Percentiles rank a stretch among this genome's conserved stretches.
Conservation (phyloP, 305 asterid species). For the Solanum aculeatissimum region DNA sequence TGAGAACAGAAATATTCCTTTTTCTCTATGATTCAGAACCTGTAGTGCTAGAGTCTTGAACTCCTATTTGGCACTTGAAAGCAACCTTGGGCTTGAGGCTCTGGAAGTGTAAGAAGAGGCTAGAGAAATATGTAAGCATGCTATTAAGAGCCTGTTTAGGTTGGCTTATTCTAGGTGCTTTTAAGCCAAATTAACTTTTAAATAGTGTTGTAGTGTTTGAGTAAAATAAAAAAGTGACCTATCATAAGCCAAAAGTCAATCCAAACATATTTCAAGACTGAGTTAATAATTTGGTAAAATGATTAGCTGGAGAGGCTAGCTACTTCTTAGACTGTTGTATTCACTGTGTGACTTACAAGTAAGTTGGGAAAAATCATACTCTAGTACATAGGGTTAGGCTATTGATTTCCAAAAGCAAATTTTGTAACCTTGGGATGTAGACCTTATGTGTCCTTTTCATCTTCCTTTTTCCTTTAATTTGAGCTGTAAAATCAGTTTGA, state of each 20-base stretch:
- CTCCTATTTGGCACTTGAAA: neutral
- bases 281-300: neutral
- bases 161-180: too few relatives aligned
- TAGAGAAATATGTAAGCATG: neutral
- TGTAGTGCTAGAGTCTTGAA: neutral
- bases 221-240: too few relatives aligned
- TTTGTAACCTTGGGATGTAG: neutral
- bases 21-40: neutral
- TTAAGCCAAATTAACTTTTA: too few relatives aligned
- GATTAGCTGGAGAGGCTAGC: neutral
- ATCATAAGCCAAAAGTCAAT: too few relatives aligned
- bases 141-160: neutral
- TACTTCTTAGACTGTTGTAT: neutral
- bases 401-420: neutral
- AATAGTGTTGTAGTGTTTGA: too few relatives aligned
- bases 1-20: neutral
- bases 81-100: neutral
- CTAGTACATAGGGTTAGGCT: neutral
- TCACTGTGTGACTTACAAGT: neutral
- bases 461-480: neutral
- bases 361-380: neutral
- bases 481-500: neutral
- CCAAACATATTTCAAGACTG: too few relatives aligned
- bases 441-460: neutral
- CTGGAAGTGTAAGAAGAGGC: neutral